Evolutionary conservation across 768 basidiomycete genomes (phyloP).

Genomic region (Cantharellus cinnabarinus): DNA sequence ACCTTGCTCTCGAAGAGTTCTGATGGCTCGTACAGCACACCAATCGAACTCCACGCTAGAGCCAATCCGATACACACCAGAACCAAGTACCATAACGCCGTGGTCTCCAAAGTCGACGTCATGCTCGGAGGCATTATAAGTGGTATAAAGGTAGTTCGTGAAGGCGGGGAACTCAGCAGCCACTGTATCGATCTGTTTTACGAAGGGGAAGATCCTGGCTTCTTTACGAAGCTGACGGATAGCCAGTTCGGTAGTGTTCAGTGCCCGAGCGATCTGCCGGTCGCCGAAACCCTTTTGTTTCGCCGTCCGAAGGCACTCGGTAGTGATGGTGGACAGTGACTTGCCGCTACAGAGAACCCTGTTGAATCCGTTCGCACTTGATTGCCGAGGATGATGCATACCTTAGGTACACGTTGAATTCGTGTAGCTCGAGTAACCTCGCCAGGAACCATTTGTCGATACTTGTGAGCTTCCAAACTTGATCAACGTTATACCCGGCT

Average conservation of each 20-base stretch:
- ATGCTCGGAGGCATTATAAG: constrained; percentile 91
- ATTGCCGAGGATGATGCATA: constrained; percentile 21
- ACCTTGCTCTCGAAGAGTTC: constrained; percentile 88
- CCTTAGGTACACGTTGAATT: constrained; percentile 61
- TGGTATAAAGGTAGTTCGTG: constrained; percentile 97
- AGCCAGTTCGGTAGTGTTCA: constrained; percentile 83
- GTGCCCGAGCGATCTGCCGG: constrained; percentile 59
- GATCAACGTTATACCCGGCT: constrained; percentile 82
- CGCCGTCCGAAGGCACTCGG: constrained; percentile 47
- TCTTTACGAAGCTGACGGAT: constrained; percentile 82
- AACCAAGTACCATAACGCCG: constrained; percentile 93
- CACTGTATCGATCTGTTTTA: constrained; percentile 98
- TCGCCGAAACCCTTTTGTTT: constrained; percentile 97
- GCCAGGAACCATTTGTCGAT: constrained; percentile 98
- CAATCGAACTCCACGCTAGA: constrained; percentile 99
- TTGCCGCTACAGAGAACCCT: constrained; percentile 25
- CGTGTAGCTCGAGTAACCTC: constrained; percentile 63
- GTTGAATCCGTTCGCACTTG: neutral
- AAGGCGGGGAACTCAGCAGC: constrained; percentile 97
- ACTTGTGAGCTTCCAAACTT: constrained; percentile 93
- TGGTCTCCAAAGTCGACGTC: constrained; percentile 77
- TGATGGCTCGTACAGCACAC: constrained; percentile 95
- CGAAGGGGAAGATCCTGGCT: constrained; percentile 60
- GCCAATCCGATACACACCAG: constrained; percentile 95
- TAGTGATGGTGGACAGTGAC: constrained; percentile 42